Percentiles rank a stretch among this genome's conserved stretches.
Conservation (phyloP, 164 flowering plant species). For the Protea cynaroides region DNA sequence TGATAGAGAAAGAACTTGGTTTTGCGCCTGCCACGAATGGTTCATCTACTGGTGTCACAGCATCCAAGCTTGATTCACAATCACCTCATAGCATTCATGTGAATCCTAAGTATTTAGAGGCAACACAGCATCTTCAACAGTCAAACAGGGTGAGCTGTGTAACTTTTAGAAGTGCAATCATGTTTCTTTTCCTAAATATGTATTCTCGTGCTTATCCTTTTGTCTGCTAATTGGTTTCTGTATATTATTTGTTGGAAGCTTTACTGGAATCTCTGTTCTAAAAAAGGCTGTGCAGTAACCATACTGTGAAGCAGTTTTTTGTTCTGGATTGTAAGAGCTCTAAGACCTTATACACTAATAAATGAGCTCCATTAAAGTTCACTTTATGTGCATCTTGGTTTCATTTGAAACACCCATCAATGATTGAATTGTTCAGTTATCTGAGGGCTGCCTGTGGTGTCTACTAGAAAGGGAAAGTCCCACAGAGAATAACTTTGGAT, state of each 20-base stretch:
- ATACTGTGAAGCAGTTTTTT: neutral
- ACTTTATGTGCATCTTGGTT: neutral
- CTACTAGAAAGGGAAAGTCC: too few relatives aligned
- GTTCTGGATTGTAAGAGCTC: neutral
- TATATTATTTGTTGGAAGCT: neutral
- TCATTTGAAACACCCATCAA: neutral
- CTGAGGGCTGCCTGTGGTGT: too few relatives aligned
- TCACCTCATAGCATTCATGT: slow-evolving; percentile 92
- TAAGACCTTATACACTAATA: too few relatives aligned
- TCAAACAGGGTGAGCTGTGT: slow-evolving; percentile 52
- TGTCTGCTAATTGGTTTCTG: neutral
- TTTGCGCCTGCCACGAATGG: slow-evolving; percentile 46
- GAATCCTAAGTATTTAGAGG: slow-evolving; percentile 90
- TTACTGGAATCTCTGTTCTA: neutral
- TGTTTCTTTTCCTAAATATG: neutral
- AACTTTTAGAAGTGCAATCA: neutral
- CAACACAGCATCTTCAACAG: slow-evolving; percentile 87
- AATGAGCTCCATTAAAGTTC: neutral
- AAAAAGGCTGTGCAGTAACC: too few relatives aligned
- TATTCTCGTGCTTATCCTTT: neutral
- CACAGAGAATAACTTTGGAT: too few relatives aligned
- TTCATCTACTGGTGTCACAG: slow-evolving; percentile 45
- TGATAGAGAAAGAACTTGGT: slow-evolving; percentile 85
- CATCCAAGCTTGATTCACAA: slow-evolving; percentile 59
- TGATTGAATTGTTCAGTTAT: too few relatives aligned